Conservation (phyloP, 352 stramenopile species). For the Phytophthora fragariaefolia region DNA sequence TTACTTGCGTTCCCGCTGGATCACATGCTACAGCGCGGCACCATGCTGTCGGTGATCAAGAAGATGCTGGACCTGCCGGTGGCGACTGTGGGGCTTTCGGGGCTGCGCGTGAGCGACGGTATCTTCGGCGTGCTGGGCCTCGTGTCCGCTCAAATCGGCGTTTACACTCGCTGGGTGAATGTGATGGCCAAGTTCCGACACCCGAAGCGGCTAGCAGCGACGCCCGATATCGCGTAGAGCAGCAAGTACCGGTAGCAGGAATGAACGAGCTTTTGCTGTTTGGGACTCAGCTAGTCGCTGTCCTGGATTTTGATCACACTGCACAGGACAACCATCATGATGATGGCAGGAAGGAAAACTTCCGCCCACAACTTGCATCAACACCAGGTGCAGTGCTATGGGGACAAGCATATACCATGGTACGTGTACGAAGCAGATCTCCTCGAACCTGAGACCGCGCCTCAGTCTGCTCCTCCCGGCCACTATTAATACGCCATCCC, state of each 20-base stretch:
- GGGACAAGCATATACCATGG: too few species aligned
- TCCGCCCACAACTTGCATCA: not conserved
- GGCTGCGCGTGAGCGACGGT: slow-evolving; percentile 57
- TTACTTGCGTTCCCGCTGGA: slow-evolving; percentile 61
- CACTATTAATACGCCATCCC: not conserved
- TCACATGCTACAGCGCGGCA: slow-evolving; percentile 43
- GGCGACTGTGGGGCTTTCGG: slow-evolving; percentile 50
- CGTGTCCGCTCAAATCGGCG: slow-evolving; percentile 51
- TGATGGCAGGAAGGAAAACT: not conserved
- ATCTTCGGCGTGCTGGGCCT: slow-evolving; percentile 54
- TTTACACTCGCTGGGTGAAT: slow-evolving; percentile 56
- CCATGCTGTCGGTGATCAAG: slow-evolving; percentile 47
- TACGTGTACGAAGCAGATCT: too few species aligned
- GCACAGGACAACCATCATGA: not conserved
- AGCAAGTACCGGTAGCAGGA: too few species aligned
- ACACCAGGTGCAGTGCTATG: not conserved
- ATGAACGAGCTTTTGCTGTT: not conserved
- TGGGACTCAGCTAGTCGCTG: not conserved
- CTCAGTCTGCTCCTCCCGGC: too few species aligned
- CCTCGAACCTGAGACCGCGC: too few species aligned
- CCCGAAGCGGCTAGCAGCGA: slow-evolving; percentile 20
- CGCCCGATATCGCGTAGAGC: slow-evolving; percentile 30
- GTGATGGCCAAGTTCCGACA: slow-evolving; percentile 47
- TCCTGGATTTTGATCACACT: not conserved
- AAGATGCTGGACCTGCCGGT: slow-evolving; percentile 67